Conservation (phyloP, 225 moss, liverwort and hornwort species). For the Thuidium tamariscinum region DNA sequence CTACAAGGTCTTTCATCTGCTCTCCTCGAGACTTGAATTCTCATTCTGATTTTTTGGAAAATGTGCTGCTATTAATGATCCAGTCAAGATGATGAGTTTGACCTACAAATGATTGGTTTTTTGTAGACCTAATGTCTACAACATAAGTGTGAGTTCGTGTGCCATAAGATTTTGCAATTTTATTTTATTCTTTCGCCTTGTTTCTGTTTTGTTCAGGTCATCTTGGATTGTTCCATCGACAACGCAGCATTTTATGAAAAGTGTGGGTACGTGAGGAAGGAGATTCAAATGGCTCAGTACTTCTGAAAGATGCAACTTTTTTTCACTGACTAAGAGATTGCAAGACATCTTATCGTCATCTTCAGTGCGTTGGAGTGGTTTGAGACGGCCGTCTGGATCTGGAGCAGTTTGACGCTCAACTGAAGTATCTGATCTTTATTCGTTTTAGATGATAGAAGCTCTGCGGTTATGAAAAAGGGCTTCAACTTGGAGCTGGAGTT, state of each 20-base stretch:
- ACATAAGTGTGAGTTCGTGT: neutral
- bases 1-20: constrained; percentile 41
- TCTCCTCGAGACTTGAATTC: neutral
- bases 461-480: too few relatives aligned
- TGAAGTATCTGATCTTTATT: too few relatives aligned
- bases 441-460: too few relatives aligned
- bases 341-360: too few relatives aligned
- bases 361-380: too few relatives aligned
- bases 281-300: constrained; percentile 50
- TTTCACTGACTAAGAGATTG: too few relatives aligned
- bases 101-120: too few relatives aligned
- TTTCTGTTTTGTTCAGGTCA: constrained; percentile 26
- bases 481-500: too few relatives aligned
- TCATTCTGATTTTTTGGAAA: neutral
- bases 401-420: too few relatives aligned
- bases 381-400: too few relatives aligned
- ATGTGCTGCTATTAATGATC: neutral
- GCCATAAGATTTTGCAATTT: neutral
- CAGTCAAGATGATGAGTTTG: neutral
- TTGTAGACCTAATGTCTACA: neutral
- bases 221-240: constrained; percentile 29
- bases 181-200: neutral
- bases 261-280: constrained; percentile 45
- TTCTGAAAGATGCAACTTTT: constrained; percentile 1
- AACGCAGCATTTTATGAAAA: constrained; percentile 44